Evolutionary conservation across 2,329 filamentous ascomycete genomes (phyloP), one percentile per base, ranked within the genome.

Genomic region (Bipolaris cookei): DNA sequence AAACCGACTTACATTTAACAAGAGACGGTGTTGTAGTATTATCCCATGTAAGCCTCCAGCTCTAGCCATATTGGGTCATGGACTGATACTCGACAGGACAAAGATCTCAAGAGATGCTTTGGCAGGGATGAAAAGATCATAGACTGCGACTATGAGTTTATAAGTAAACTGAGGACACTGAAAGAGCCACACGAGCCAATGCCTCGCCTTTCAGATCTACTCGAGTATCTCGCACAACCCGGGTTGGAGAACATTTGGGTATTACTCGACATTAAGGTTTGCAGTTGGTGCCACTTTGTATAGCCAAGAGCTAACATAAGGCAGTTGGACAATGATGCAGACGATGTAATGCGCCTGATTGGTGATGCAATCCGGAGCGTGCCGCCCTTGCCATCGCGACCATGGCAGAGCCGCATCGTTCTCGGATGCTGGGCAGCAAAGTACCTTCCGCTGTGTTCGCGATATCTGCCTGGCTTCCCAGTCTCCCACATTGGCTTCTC

Each of bases 1-100:
- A 98, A 79, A 96, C 92, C 16, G 94, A 98, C 69, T 77, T 97
- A 7, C 93, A 96, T 73, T 78, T 97, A 32, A 88, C 91, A 13
- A 86, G 84, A 59, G 94, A 98, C 70, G 88, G 89, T 6, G 88
- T 96, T 0, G 90, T 96, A 0, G 91, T 98, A 8, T 79, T 98
- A 38, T 91, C 89, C 43, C 92, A 96, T 80, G 90, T 91, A 77
- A 74, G 82, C 30, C 18, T 34, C 28, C 13, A 7, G 34, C 0
- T 7, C 1, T 16, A 20, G n/a, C 4, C 6, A 4, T 6, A 34
- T 5, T 8, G 16, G 21, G 41, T 38, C 2, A 3, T 39, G 13
- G 11, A 55, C 62, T 67, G 38, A 69, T 42, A 8, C 32, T 47
- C 2, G 11, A 13, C 57, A 92, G 86, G 93, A 97, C 72, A 80